A percentile compares a stretch with the other conserved stretches of the same genome.
These are phyloP conservation scores for Penicillium cinerascens DNA, from an alignment of 495 filamentous ascomycete genomes.

Conservation along the genomic window DNA sequence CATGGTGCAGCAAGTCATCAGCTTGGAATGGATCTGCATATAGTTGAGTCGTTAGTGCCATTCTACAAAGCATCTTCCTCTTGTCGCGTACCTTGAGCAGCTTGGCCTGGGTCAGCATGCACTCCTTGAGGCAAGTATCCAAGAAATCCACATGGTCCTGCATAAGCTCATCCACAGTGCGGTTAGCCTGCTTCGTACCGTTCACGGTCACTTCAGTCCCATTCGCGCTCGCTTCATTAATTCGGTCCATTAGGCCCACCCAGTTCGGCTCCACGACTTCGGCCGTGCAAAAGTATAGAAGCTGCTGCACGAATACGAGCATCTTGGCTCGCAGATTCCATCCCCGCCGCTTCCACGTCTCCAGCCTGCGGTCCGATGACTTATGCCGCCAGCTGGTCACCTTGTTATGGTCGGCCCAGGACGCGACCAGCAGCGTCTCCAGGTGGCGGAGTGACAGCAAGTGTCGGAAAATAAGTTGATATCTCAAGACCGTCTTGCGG, in stretches of 20 bases:
- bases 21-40: slow-evolving; percentile 87
- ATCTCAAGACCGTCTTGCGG: slow-evolving; percentile 90
- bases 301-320: slow-evolving; percentile 94
- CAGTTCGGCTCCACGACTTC: slow-evolving; percentile 99
- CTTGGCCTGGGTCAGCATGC: slow-evolving; percentile 96
- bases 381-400: slow-evolving; percentile 80
- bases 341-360: slow-evolving; percentile 88
- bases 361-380: slow-evolving; percentile 67
- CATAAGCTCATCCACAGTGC: slow-evolving; percentile 97
- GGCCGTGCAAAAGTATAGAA: slow-evolving; percentile 92
- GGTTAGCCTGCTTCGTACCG: slow-evolving; percentile 53
- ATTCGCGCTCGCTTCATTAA: slow-evolving; percentile 60
- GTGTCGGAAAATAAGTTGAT: slow-evolving; percentile 94
- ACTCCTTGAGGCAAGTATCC: slow-evolving; percentile 96
- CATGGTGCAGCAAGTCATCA: slow-evolving; percentile 87
- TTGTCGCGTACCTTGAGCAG: slow-evolving; percentile 67
- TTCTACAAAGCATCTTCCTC: not conserved
- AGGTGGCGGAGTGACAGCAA: slow-evolving; percentile 83
- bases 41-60: slow-evolving; percentile 16
- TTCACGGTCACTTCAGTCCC: slow-evolving; percentile 47
- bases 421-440: slow-evolving; percentile 75
- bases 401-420: slow-evolving; percentile 87
- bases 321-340: slow-evolving; percentile 92
- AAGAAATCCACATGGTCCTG: slow-evolving; percentile 98
- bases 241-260: slow-evolving; percentile 81